phyloP scores from a whole-genome alignment of 2,329 filamentous ascomycete species.

The Diaporthe helianthi region DNA sequence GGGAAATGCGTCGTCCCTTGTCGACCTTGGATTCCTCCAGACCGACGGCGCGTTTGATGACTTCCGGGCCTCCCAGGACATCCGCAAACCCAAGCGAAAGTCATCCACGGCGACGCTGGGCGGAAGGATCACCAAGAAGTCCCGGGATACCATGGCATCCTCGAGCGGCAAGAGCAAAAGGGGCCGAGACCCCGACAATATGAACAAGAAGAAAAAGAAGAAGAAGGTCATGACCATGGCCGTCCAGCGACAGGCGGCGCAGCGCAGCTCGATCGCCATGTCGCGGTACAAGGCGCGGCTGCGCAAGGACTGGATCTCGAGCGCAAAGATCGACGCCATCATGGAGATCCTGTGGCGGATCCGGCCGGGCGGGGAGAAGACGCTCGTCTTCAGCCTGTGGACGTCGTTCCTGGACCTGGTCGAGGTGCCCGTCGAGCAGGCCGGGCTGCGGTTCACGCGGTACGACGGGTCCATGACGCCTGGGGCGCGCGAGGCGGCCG shows the following conservation, averaged over 20 bases:
- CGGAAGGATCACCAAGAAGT: not conserved
- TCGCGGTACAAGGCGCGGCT: constrained; percentile 40
- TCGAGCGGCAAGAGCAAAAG: not conserved
- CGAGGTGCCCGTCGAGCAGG: constrained; percentile 42
- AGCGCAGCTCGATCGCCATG: constrained; percentile 39
- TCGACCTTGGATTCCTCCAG: not conserved
- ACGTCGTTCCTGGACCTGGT: constrained; percentile 45
- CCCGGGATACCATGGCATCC: not conserved
- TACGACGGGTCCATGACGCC: constrained; percentile 43
- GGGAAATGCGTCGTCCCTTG: no score
- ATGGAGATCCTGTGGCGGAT: constrained; percentile 42
- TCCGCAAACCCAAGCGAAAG: constrained; percentile 5
- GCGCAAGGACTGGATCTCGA: constrained; percentile 40
- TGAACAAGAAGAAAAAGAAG: no score
- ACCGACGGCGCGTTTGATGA: not conserved
- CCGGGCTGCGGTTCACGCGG: constrained; percentile 40
- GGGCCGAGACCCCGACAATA: not conserved
- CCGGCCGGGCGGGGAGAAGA: constrained; percentile 40
- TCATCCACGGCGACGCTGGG: not conserved
- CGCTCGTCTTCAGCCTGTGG: constrained; percentile 44
- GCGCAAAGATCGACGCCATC: constrained; percentile 42
- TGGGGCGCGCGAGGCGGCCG: constrained; percentile 64
- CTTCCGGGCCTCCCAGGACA: no score
- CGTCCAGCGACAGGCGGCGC: constrained; percentile 39
- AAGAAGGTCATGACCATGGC: constrained; percentile 36